Evolutionary conservation across 345 rosid species (phyloP).

Genomic region (Physaria fendleri): DNA sequence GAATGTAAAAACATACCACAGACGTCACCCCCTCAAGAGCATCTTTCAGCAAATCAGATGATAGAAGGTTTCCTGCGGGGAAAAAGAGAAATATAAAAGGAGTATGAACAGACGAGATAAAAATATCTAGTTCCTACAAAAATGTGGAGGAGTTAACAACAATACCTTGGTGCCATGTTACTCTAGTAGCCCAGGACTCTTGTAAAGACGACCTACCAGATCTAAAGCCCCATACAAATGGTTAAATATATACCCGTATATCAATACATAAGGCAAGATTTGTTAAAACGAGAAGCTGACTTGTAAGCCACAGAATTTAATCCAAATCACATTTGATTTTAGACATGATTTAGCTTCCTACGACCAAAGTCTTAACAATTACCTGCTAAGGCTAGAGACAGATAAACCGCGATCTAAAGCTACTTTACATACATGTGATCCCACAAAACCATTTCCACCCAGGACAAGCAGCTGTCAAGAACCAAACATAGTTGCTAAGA

Average conservation of each 20-base stretch:
- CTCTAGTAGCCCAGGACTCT: conserved; percentile 72
- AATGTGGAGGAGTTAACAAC: too few species aligned
- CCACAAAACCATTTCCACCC: conserved; percentile 99
- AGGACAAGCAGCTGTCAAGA: conserved; percentile 85
- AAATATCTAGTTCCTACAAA: too few species aligned
- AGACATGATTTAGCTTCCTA: neutral
- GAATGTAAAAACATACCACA: conserved; percentile 53
- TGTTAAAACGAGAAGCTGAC: too few species aligned
- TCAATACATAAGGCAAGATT: too few species aligned
- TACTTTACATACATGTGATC: conserved; percentile 83
- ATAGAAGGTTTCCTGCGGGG: conserved; percentile 73
- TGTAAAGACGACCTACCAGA: conserved; percentile 71
- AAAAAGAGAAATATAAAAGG: conserved; percentile 3
- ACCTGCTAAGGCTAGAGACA: conserved; percentile 98
- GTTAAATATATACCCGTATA: too few species aligned
- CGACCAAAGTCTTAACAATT: neutral
- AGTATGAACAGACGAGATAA: neutral
- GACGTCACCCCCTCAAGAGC: conserved; percentile 77
- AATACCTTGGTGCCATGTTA: conserved; percentile 85
- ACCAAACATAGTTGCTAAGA: too few species aligned
- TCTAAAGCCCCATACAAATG: conserved; percentile 33
- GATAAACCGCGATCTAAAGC: conserved; percentile 67
- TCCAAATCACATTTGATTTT: neutral
- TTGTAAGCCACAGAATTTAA: neutral
- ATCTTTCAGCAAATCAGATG: conserved; percentile 72